A percentile compares a stretch with the other conserved stretches of the same genome.
Conservation (phyloP, 2,329 filamentous ascomycete species). For the Xylaria sp. region DNA sequence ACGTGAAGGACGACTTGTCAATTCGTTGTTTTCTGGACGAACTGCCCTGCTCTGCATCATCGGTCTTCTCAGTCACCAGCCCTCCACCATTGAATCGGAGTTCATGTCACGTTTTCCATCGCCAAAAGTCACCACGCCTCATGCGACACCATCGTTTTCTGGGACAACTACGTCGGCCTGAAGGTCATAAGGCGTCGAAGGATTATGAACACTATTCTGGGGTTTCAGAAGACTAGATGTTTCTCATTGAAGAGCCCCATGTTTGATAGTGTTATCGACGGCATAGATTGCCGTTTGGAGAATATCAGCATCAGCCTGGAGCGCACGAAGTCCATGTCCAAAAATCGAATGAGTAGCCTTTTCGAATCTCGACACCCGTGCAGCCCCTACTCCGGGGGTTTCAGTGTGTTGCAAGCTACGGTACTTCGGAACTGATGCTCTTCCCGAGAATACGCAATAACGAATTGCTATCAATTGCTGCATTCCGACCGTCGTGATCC, state of each 20-base stretch:
- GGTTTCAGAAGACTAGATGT: background rate
- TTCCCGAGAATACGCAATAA: background rate
- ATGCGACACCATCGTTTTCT: constrained; percentile 1
- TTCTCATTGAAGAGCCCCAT: constrained; percentile 1
- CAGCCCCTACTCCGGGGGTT: background rate
- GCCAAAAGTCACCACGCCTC: background rate
- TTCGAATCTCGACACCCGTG: background rate
- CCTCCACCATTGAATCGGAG: background rate
- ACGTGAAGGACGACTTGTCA: background rate
- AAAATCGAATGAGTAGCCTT: too few relatives aligned
- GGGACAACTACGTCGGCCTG: background rate
- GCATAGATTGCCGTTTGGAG: background rate
- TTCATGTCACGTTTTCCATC: background rate
- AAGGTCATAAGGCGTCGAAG: background rate
- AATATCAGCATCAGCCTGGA: background rate
- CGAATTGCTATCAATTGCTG: constrained; percentile 1
- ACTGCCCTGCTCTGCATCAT: background rate
- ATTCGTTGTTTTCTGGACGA: background rate
- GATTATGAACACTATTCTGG: background rate
- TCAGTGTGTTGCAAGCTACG: background rate
- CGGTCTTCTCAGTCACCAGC: background rate
- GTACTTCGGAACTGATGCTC: background rate
- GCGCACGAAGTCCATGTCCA: background rate
- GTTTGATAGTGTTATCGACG: background rate
- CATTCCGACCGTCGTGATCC: constrained; percentile 1